phyloP scores from a whole-genome alignment of 768 basidiomycete genomes.

The Russula sp. region DNA sequence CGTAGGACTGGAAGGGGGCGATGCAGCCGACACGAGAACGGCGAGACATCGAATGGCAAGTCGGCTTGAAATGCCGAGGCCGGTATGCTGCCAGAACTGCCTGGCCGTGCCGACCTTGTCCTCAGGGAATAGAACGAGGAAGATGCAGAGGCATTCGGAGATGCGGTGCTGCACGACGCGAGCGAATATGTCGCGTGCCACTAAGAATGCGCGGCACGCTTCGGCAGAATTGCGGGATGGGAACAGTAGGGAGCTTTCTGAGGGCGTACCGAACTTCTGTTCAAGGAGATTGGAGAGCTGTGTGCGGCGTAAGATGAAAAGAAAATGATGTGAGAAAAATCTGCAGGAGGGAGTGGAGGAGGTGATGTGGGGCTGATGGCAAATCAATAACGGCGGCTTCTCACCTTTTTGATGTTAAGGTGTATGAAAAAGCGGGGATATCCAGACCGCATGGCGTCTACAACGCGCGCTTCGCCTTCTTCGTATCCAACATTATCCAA shows the following conservation, averaged over 20 bases:
- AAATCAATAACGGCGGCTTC: background rate
- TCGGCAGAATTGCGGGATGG: conserved; percentile 68
- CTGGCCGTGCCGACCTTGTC: conserved; percentile 62
- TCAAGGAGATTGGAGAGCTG: conserved; percentile 77
- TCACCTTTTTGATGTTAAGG: conserved; percentile 74
- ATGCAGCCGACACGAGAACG: conserved; percentile 44
- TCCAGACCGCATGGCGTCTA: conserved; percentile 76
- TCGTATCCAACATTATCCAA: conserved; percentile 88
- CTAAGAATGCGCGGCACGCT: conserved; percentile 68
- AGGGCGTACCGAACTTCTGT: conserved; percentile 64
- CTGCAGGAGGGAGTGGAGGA: background rate
- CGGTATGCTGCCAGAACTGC: conserved; percentile 95
- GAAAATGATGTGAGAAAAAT: background rate
- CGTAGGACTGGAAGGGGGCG: conserved; percentile 20
- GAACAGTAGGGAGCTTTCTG: conserved; percentile 76
- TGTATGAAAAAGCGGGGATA: conserved; percentile 97
- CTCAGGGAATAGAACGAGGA: conserved; percentile 74
- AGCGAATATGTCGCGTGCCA: conserved; percentile 45
- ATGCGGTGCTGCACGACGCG: conserved; percentile 68
- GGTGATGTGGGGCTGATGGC: no score
- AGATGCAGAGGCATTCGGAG: conserved; percentile 45
- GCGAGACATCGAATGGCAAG: conserved; percentile 77
- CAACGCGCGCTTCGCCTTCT: conserved; percentile 75
- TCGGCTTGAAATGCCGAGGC: conserved; percentile 84
- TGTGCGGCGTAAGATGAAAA: background rate